Evolutionary conservation across 1,284 basidiomycete genomes (phyloP), one percentile per base, ranked within the genome.

Genomic region (Coriolopsis trogii): DNA sequence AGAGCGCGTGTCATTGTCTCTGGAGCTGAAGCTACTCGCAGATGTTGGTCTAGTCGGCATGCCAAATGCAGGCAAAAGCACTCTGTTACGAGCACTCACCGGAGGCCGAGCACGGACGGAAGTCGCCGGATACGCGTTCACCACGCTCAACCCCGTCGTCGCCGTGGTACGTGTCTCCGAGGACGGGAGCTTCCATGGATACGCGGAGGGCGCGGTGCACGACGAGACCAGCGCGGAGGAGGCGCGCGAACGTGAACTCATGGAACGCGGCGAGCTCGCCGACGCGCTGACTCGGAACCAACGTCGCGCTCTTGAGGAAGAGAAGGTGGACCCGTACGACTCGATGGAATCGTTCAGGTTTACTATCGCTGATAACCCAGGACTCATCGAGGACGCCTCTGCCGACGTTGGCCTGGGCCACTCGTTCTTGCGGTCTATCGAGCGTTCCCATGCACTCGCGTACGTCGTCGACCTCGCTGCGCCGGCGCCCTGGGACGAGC

Each of bases 311-410:
- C 38, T 53, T 4, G 25, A 53, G 42, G 36, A 31, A 10, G 36
- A 23, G n/a, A 46, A 25, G 18, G 40, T n/a, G n/a, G 57, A 56
- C n/a, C 48, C 52, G 26, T 82, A 84, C 51, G 79, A 80, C 57
- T 59, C 79, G 18, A 73, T 79, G 42, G 94, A 96, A 69, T 73
- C 76, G 2, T 88, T 91, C 66, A 82, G 96, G 3, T 95, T 98
- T 73, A 95, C 92, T 1, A 87, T 99, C 51, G 91, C 95, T n/a
- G 96, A 99, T 72, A 97, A 98, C 65, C 96, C 97, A 0, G 96
- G 96, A 10, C 83, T 99, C 25, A 88, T 98, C 42, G 81, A 84
- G 6, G 80, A 82, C 9, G 93, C 95, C 1, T 91, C 93, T 7
- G 83, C 91, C 59, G 92, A 96, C 68, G 85, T 94, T 36, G 96